Evolutionary conservation across 2,329 filamentous ascomycete species (phyloP).

Genomic region (Didymella pinodella): DNA sequence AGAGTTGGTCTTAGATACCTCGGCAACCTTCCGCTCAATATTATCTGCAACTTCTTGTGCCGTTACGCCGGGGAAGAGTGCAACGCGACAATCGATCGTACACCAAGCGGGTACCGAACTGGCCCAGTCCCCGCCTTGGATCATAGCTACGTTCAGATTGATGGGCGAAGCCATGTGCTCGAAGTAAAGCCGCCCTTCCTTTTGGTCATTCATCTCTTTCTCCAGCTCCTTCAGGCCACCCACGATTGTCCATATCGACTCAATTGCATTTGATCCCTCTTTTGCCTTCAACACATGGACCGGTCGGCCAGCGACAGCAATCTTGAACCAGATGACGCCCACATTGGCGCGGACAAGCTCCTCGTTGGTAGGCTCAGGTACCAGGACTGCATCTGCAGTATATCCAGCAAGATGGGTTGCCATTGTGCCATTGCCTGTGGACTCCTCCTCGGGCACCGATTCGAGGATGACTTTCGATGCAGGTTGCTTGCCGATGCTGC

Average conservation of each 20-base stretch:
- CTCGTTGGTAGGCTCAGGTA: conserved; percentile 31
- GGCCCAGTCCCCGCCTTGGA: conserved; percentile 34
- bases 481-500: conserved; percentile 30
- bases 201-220: conserved; percentile 30
- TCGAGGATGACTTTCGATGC: conserved; percentile 32
- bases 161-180: conserved; percentile 27
- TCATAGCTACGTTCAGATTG: conserved; percentile 33
- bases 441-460: conserved; percentile 33
- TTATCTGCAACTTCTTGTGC: conserved; percentile 28
- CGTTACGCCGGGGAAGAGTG: conserved; percentile 29
- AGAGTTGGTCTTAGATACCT: conserved; percentile 19
- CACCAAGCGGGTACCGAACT: conserved; percentile 35
- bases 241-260: conserved; percentile 28
- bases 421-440: conserved; percentile 33
- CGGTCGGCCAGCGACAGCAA: conserved; percentile 29
- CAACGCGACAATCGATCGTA: conserved; percentile 32
- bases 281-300: conserved; percentile 30
- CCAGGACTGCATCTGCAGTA: conserved; percentile 28
- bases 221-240: conserved; percentile 27
- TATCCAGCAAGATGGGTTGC: conserved; percentile 30
- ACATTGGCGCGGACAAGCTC: conserved; percentile 33
- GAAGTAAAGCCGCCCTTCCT: conserved; percentile 26
- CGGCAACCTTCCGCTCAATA: conserved; percentile 25
- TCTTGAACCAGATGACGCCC: conserved; percentile 34
- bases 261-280: conserved; percentile 30